Conservation (phyloP, 2,329 filamentous ascomycete genomes). For the Alternaria incomplexa region DNA sequence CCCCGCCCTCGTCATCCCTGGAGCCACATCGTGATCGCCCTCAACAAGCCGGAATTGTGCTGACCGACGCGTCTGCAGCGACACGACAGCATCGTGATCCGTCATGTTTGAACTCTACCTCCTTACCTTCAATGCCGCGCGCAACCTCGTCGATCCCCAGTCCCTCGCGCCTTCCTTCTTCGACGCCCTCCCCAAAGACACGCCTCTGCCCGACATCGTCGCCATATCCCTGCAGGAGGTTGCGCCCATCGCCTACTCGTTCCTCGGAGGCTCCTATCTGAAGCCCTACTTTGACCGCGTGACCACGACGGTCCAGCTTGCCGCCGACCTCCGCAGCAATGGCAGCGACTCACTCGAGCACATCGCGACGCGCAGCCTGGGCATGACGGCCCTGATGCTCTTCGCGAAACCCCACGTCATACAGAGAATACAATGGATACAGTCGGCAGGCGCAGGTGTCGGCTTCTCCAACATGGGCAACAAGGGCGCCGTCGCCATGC, state of each 20-base stretch:
- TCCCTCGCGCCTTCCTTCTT: conserved; percentile 73
- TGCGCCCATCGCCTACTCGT: conserved; percentile 80
- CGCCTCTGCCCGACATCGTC: conserved; percentile 69
- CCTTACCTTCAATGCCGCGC: conserved; percentile 89
- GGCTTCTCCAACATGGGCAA: conserved; percentile 90
- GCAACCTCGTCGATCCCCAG: conserved; percentile 70
- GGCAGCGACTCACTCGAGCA: conserved; percentile 67
- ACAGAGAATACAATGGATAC: conserved; percentile 66
- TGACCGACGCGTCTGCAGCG: conserved; percentile 26
- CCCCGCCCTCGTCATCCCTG: neutral
- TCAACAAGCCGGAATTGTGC: conserved; percentile 20
- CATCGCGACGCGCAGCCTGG: conserved; percentile 74
- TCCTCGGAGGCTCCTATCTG: conserved; percentile 83
- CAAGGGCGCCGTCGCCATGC: conserved; percentile 86
- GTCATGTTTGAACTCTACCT: conserved; percentile 71
- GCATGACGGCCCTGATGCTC: conserved; percentile 88
- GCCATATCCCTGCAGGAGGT: conserved; percentile 83
- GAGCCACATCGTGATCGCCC: conserved; percentile 11
- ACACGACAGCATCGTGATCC: neutral
- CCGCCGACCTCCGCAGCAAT: conserved; percentile 58
- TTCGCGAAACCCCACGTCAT: conserved; percentile 71
- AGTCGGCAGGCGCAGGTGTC: conserved; percentile 82
- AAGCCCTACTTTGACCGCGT: conserved; percentile 77
- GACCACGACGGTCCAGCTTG: conserved; percentile 73
- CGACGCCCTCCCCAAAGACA: conserved; percentile 44